Conservation (phyloP, 1,284 basidiomycete species). For the Papiliotrema laurentii region DNA sequence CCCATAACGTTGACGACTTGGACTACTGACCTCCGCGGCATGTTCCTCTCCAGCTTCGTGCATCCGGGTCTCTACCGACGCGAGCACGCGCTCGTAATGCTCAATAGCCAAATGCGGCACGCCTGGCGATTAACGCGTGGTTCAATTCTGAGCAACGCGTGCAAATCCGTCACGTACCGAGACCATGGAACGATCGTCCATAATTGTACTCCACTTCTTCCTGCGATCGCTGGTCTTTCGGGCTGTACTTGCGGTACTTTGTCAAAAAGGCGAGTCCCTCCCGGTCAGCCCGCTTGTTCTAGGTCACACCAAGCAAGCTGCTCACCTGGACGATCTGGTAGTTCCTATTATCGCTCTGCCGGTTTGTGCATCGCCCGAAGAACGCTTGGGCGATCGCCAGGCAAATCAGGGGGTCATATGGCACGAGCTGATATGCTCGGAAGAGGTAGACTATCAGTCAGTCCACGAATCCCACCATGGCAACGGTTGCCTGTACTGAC, state of each 20-base stretch:
- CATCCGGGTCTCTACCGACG: conserved; percentile 55
- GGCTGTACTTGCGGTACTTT: conserved; percentile 60
- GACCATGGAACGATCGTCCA: conserved; percentile 81
- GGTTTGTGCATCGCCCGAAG: conserved; percentile 81
- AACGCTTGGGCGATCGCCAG: conserved; percentile 77
- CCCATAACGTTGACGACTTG: conserved; percentile 9
- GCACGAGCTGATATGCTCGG: conserved; percentile 78
- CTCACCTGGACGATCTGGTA: conserved; percentile 70
- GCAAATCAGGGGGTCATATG: conserved; percentile 78
- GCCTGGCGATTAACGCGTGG: conserved; percentile 53
- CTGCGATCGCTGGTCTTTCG: conserved; percentile 49
- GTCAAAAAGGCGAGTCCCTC: conserved; percentile 78
- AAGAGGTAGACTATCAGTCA: conserved; percentile 68
- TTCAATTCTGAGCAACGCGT: not conserved
- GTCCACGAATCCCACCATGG: not conserved
- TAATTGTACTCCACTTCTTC: conserved; percentile 89
- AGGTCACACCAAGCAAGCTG: conserved; percentile 1
- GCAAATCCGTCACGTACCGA: conserved; percentile 56
- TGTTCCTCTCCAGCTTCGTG: conserved; percentile 11
- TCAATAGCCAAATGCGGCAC: conserved; percentile 71
- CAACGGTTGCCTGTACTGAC: conserved; percentile 53
- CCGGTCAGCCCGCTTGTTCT: conserved; percentile 1
- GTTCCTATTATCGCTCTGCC: conserved; percentile 90
- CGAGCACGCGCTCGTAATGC: conserved; percentile 74
- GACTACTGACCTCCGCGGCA: conserved; percentile 7